Evolutionary conservation across 176 grass and related monocot genomes (phyloP), one percentile per base, ranked within the genome.

Genomic region (Triticum timopheevii): DNA sequence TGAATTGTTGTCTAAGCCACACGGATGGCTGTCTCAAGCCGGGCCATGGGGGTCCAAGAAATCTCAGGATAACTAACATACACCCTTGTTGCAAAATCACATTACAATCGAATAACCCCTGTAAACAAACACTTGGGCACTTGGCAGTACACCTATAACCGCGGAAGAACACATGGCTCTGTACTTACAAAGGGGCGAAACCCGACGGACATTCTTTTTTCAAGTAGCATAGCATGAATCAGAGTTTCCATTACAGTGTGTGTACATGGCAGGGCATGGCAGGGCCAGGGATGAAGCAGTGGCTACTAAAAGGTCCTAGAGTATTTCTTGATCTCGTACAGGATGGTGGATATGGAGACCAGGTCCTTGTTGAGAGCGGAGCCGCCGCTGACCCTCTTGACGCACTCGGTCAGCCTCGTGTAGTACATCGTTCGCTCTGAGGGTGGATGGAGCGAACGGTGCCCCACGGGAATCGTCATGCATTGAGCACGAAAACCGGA

Each of bases 271-370:
- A 50, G 1, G 45, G 45, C 47, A 50, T 4, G 44, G 44, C 44
- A 47, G 45, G 45, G 45, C 45, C 45, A 49, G 47, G 66, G 56
- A 70, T 34, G 39, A n/a, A 82, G 23, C 33, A 66, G 17, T 3
- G 17, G 1, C 52, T 56, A 86, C 39, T 40, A 40, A 40, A 40
- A 40, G 39, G 38, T 96, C 86, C 97, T 96, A 17, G 93, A 98
- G 56, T 94, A 99, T 83, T 98, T 98, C 77, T 96, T 98, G 36
- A 98, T 98, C 66, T 98, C 97, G 7, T 93, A 98, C 69, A 98
- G 86, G 82, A 98, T 98, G 4, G 97, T 94, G 66, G 94, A 93
- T 92, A 99, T 99, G 67, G 94, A 99, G 25, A 99, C 92, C 85
- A 96, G 80, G 82, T 99, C 94, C 67, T 99, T 96, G 82, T 94